These are phyloP conservation scores for Sphagnum tenellum DNA, from an alignment of 225 moss, liverwort and hornwort species.

Conservation along the genomic window DNA sequence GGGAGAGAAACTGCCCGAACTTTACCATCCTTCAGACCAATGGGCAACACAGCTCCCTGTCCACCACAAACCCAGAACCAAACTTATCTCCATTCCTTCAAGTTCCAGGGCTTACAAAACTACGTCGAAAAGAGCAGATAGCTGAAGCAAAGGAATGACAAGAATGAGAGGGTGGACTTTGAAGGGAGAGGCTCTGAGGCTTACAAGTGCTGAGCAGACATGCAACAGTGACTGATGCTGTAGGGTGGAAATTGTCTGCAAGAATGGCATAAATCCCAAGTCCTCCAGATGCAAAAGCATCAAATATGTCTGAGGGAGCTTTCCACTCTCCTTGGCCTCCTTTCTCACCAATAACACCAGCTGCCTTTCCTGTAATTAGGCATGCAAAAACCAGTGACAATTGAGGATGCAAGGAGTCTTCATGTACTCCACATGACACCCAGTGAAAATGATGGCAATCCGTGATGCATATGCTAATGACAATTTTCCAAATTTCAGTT, in stretches of 20 bases:
- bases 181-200: not conserved
- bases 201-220: slow-evolving; percentile 52
- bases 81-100: not conserved
- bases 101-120: not conserved
- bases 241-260: slow-evolving; percentile 16
- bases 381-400: not conserved
- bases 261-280: slow-evolving; percentile 48
- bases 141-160: no score
- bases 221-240: slow-evolving; percentile 44
- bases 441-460: no score
- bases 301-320: slow-evolving; percentile 58
- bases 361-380: slow-evolving; percentile 50
- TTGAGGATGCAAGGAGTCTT: no score
- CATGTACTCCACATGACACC: no score
- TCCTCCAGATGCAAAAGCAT: slow-evolving; percentile 77
- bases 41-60: slow-evolving; percentile 55
- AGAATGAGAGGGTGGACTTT: no score
- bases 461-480: no score
- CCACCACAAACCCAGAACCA: no score
- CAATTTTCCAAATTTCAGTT: no score
- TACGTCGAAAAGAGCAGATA: no score
- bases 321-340: slow-evolving; percentile 31
- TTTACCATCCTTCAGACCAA: slow-evolving; percentile 72
- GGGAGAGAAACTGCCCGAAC: slow-evolving; percentile 68
- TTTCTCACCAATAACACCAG: slow-evolving; percentile 62